Conservation (phyloP, 2,329 filamentous ascomycete genomes). For the Penicillium rolfsii region DNA sequence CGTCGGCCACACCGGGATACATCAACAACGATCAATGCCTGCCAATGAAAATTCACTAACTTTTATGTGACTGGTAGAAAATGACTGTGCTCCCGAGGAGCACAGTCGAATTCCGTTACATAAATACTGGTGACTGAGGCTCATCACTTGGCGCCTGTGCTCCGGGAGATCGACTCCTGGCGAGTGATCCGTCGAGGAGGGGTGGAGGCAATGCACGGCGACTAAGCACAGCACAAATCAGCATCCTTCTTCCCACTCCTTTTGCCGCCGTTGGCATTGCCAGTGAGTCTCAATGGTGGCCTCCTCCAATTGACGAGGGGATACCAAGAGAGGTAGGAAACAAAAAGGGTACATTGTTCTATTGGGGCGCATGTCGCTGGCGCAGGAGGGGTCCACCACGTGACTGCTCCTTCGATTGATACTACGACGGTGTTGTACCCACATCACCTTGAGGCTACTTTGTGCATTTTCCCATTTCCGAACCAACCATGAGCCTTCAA, state of each 20-base stretch:
- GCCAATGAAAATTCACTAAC: constrained; percentile 4
- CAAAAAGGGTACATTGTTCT: neutral
- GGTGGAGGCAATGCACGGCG: constrained; percentile 33
- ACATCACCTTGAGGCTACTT: neutral
- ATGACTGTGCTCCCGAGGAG: constrained; percentile 4
- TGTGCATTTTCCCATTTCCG: neutral
- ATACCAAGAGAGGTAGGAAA: neutral
- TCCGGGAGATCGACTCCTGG: constrained; percentile 23
- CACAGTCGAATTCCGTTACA: constrained; percentile 6
- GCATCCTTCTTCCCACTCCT: constrained; percentile 18
- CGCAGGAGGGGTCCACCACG: constrained; percentile 23
- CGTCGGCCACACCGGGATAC: neutral
- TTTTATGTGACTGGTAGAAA: constrained; percentile 10
- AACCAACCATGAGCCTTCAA: constrained; percentile 1
- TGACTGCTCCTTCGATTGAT: constrained; percentile 16
- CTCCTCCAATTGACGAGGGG: neutral
- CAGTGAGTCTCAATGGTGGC: neutral
- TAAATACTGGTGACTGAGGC: constrained; percentile 13
- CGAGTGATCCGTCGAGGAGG: constrained; percentile 23
- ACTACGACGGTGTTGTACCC: neutral
- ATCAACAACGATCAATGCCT: neutral
- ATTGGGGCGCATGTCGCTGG: neutral
- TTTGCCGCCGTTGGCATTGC: constrained; percentile 35
- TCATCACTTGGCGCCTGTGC: constrained; percentile 14
- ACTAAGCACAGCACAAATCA: constrained; percentile 22